These are phyloP conservation scores for Acer yangbiense DNA, from an alignment of 345 rosid species.

Conservation along the genomic window DNA sequence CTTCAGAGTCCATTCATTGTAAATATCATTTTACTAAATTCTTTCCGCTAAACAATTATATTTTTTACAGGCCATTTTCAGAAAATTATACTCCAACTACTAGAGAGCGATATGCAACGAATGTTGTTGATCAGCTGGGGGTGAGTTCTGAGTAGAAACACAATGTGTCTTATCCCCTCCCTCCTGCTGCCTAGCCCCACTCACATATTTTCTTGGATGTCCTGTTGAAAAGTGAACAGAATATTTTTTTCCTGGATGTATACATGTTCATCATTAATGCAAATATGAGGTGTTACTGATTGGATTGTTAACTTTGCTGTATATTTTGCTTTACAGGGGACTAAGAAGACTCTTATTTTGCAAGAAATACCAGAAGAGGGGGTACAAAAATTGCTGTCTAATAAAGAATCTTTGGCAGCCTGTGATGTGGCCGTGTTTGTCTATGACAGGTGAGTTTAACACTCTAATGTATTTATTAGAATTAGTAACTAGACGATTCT, in stretches of 20 bases:
- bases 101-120: constrained; percentile 58
- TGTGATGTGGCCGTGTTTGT: constrained; percentile 77
- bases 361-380: constrained; percentile 78
- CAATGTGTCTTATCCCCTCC: background rate
- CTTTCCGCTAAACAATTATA: constrained; percentile 4
- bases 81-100: constrained; percentile 43
- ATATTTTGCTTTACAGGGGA: constrained; percentile 42
- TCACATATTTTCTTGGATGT: background rate
- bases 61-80: constrained; percentile 60
- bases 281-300: constrained; percentile 10
- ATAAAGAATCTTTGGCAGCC: constrained; percentile 56
- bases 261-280: constrained; percentile 6
- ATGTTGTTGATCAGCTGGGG: constrained; percentile 66
- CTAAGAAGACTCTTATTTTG: constrained; percentile 66
- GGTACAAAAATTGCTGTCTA: constrained; percentile 46
- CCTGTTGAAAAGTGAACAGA: background rate
- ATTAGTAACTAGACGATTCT: background rate
- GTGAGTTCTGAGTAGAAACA: constrained; percentile 40
- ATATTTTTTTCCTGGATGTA: background rate
- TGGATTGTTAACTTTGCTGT: constrained; percentile 19
- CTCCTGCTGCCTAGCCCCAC: background rate
- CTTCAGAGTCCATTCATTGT: background rate
- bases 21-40: background rate
- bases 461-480: constrained; percentile 5
- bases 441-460: constrained; percentile 60